Evolutionary conservation across 2,329 filamentous ascomycete genomes (phyloP), one percentile per base, ranked within the genome.

Genomic region (Fulvia fulva): DNA sequence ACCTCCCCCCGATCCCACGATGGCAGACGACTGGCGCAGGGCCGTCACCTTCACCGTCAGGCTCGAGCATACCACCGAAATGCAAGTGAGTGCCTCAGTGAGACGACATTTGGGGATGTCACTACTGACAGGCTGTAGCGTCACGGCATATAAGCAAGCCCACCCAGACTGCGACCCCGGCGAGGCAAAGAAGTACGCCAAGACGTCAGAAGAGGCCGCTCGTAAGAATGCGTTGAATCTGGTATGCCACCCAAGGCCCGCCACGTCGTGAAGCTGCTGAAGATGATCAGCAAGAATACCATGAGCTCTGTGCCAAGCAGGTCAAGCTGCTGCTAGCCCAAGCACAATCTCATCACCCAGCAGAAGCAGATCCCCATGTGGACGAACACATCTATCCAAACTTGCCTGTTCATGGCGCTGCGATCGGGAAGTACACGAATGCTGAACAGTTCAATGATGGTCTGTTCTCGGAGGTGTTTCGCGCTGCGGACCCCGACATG

Each of bases 391-490:
- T 68, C 54, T 56, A 60, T 65, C 59, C 71, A 63, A 63, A 75
- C 43, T 59, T 69, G 9, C 68, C 75, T 44, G 66, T 67, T 5
- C 67, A 60, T 57, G 73, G 65, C 68, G 76, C 65, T 62, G 74
- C 68, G 56, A 78, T 87, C 60, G 85, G 85, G 3, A 74, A 73
- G 25, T 87, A 86, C 69, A 74, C 74, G 45, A 79, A 81, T 62
- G 84, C 83, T 49, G 72, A 79, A 21, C 82, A 84, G 71, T 77
- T 82, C 67, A 77, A 76, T 58, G 81, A 84, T 62, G 94, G 94
- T 21, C 78, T 93, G 12, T 94, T 91, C 61, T 94, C 93, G 19
- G 84, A 87, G 56, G 86, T 99, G 52, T 97, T 92, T 76, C 87
- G 87, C 66, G 86, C 86, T 43, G 76, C 78, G 19, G 72, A 75